Base-by-base conservation (phyloP, 495 filamentous ascomycete species). In the Podospora anserina region DNA sequence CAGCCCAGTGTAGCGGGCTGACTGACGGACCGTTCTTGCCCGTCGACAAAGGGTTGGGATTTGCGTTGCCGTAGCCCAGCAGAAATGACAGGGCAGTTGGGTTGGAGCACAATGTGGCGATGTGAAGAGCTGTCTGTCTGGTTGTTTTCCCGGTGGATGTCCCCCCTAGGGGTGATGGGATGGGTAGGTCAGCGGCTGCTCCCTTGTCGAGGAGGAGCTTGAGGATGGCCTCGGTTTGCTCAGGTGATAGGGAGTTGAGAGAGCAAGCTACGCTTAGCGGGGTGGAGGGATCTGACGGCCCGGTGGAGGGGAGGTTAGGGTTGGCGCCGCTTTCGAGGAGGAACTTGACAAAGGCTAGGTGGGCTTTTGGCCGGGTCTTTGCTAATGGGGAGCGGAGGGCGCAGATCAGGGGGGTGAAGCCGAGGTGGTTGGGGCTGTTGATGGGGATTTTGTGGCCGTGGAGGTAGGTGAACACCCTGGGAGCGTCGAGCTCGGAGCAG, bases 321-420 rank as follows among this genome's bases (percentile, higher is more conserved):
- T 76, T 68, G 0, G 75, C 75, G 4, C 75, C 75, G 61, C 44
- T 68, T 19, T 75, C 75, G 0, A 76, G 69, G 0, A 76, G 39
- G 20, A 76, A 64, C 0, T 53, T 39, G 6, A 76, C 55, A 28
- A 76, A 66, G 19, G 68, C 73, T 19, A 69, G 59, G 1, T 74
- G 73, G 1, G 70, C 27, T 7, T 26, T 49, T 3, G 74, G 72
- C 0, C 56, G n/a, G 26, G 3, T n/a, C 2, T 54, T 28, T 0
- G 58, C 64, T 6, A 63, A 23, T 0, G 64, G 34, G 3, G 69
- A 65, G 7, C 67, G 66, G 30, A 73, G 56, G 0, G 63, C 63
- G 4, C 69, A 61, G 62, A 69, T 70, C 0, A 73, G 58, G 15
- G 69, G 71, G 19, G 72, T 71, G 15, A 58, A 26, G 20, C 68